A percentile compares a stretch with the other conserved stretches of the same genome.
Evolutionary conservation across 1,284 basidiomycete species (phyloP).

Genomic region (Microbotryum violaceum): DNA sequence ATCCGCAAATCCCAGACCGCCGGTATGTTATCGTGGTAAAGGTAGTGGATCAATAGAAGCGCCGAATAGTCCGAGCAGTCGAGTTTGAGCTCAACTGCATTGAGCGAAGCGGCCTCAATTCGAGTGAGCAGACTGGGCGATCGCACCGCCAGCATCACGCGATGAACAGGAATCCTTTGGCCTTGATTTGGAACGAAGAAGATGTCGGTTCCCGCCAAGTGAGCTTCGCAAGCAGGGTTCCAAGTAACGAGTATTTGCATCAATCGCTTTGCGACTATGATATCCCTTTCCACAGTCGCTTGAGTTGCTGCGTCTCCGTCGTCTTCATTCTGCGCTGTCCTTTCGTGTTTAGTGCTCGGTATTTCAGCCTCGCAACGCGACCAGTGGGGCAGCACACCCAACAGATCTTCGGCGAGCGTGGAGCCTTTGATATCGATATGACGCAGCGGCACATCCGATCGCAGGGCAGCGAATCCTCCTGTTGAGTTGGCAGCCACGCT

Average conservation of each 20-base stretch:
- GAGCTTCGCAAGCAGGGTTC: slow-evolving; percentile 27
- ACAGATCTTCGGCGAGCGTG: slow-evolving; percentile 60
- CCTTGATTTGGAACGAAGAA: slow-evolving; percentile 45
- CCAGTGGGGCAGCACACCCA: slow-evolving; percentile 54
- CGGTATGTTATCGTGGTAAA: slow-evolving; percentile 78
- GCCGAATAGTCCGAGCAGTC: slow-evolving; percentile 58
- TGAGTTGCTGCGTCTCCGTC: slow-evolving; percentile 34
- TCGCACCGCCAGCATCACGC: slow-evolving; percentile 57
- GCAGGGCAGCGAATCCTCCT: slow-evolving; percentile 80
- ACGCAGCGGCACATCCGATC: slow-evolving; percentile 60
- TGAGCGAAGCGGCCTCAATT: slow-evolving; percentile 13
- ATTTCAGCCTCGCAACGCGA: slow-evolving; percentile 13
- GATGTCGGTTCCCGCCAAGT: slow-evolving; percentile 56
- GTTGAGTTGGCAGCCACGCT: slow-evolving; percentile 79
- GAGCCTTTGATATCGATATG: slow-evolving; percentile 57
- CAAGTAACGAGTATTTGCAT: slow-evolving; percentile 43
- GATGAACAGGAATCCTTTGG: slow-evolving; percentile 57
- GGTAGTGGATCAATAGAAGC: slow-evolving; percentile 71
- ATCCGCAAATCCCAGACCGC: slow-evolving; percentile 80
- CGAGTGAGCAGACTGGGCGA: slow-evolving; percentile 48
- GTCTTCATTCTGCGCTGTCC: slow-evolving; percentile 28
- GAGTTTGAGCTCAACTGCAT: slow-evolving; percentile 33
- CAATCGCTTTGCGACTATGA: slow-evolving; percentile 46
- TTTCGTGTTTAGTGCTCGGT: neutral
- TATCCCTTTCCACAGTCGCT: slow-evolving; percentile 43